Percentiles rank a stretch among this genome's conserved stretches.
phyloP scores from a whole-genome alignment of 768 basidiomycete genomes.

The Neoboletus brunneissimus region DNA sequence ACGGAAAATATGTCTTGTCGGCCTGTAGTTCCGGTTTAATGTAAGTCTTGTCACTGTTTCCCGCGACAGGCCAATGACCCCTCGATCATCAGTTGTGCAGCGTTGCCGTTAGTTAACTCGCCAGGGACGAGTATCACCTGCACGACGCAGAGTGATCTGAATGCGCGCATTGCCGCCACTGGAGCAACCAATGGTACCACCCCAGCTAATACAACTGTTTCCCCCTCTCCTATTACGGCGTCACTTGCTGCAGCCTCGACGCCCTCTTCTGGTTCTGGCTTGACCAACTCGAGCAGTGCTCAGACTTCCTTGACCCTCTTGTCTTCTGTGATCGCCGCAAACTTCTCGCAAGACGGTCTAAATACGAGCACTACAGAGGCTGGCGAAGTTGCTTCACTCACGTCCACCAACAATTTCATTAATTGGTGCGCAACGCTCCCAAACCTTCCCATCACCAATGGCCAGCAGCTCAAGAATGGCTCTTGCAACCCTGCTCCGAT shows the following conservation, averaged over 20 bases:
- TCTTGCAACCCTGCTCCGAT: slow-evolving; percentile 63
- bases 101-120: slow-evolving; percentile 49
- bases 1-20: slow-evolving; percentile 36
- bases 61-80: not conserved
- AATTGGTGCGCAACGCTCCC: slow-evolving; percentile 55
- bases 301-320: slow-evolving; percentile 39
- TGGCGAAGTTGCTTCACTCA: slow-evolving; percentile 56
- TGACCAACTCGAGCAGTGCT: slow-evolving; percentile 18
- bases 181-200: slow-evolving; percentile 22
- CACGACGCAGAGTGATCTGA: slow-evolving; percentile 46
- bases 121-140: slow-evolving; percentile 53
- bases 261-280: slow-evolving; percentile 5
- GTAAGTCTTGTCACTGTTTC: slow-evolving; percentile 6
- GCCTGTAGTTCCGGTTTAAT: slow-evolving; percentile 17
- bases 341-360: slow-evolving; percentile 55
- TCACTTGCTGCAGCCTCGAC: not conserved
- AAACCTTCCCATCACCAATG: slow-evolving; percentile 56
- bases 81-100: slow-evolving; percentile 24
- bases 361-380: slow-evolving; percentile 24
- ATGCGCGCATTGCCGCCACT: slow-evolving; percentile 45
- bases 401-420: slow-evolving; percentile 73
- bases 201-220: slow-evolving; percentile 15
- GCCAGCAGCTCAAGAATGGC: slow-evolving; percentile 48
- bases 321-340: slow-evolving; percentile 49
- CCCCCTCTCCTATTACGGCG: slow-evolving; percentile 13